Evolutionary conservation across 352 stramenopile species (phyloP), one percentile per base, ranked within the genome.

Genomic region (Pythium guiyangense): DNA sequence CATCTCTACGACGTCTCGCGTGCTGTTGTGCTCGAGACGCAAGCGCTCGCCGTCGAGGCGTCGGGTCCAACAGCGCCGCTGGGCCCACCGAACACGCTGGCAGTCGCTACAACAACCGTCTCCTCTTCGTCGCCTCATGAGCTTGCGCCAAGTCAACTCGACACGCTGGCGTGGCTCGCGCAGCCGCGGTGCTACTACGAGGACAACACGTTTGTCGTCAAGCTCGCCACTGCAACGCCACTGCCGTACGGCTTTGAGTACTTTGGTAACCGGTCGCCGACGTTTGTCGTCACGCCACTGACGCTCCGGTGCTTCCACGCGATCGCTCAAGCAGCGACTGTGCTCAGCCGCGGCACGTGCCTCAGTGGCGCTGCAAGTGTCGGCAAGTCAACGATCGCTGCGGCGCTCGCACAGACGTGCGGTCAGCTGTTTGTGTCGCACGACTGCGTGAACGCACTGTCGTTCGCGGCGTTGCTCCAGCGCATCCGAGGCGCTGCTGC

Each of bases 211-310:
- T 39, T 92, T 11, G 70, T 62, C 29, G 49, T 92, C 11, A 74
- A 73, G 20, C 17, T 94, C 34, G 49, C 88, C 53, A 76, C 73
- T 8, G 75, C 74, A 4, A 53, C 73, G 0, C 58, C 64, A 27
- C 54, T 92, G 25, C 52, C 64, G 11, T 91, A 91, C 31, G 84
- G 84, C 0, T 82, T 88, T 35, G 84, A 93, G 55, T 93, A 91
- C 40, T 50, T 76, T 2, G 84, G 80, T 3, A 91, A 88, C 57
- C 54, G 59, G 20, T 61, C 68, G 2, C 40, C 59, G 9, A 45
- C 64, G 9, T 59, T 87, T n/a, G 59, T 80, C 27, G 49, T 86
- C 18, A 79, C 69, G 2, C 78, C 80, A 2, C 52, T 91, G 12
- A 89, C 78, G 5, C 54, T 91, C 12, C 69, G 80, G 6, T 91